Percentiles rank a stretch among this genome's conserved stretches.
Conservation (phyloP, 306 rosid species). For the Elaeagnus macrophylla region DNA sequence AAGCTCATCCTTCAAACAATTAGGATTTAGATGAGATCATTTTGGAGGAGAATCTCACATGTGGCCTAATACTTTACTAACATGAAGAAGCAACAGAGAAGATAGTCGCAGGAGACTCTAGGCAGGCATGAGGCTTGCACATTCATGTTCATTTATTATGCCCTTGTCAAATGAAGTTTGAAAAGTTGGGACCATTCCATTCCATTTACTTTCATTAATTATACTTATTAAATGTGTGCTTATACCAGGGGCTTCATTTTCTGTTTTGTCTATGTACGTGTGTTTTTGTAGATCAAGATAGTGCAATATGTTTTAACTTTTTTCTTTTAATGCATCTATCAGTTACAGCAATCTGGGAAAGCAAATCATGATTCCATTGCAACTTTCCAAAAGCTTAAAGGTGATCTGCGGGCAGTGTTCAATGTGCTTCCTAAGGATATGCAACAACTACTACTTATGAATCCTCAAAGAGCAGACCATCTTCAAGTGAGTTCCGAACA, state of each 20-base stretch:
- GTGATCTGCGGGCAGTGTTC: slow-evolving; percentile 56
- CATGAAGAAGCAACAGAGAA: background rate
- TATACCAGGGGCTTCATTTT: background rate
- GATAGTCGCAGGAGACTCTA: background rate
- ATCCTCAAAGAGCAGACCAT: slow-evolving; percentile 69
- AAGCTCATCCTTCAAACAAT: background rate
- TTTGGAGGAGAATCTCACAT: background rate
- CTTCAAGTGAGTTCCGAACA: slow-evolving; percentile 39
- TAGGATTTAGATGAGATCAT: background rate
- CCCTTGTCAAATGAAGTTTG: background rate
- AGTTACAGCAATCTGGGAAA: slow-evolving; percentile 61
- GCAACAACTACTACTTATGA: slow-evolving; percentile 74
- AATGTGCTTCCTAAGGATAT: slow-evolving; percentile 64
- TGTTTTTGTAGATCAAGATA: slow-evolving; percentile 7
- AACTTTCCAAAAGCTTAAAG: slow-evolving; percentile 44
- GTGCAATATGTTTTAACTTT: slow-evolving; percentile 17
- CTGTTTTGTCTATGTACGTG: background rate
- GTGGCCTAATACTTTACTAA: background rate
- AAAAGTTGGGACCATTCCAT: background rate
- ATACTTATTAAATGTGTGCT: background rate
- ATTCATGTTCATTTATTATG: background rate
- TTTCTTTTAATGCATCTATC: slow-evolving; percentile 23
- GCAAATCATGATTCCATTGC: slow-evolving; percentile 31
- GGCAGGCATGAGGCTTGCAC: background rate
- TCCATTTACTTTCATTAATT: background rate